Conservation (phyloP, 768 basidiomycete genomes). For the Mycena amicta region DNA sequence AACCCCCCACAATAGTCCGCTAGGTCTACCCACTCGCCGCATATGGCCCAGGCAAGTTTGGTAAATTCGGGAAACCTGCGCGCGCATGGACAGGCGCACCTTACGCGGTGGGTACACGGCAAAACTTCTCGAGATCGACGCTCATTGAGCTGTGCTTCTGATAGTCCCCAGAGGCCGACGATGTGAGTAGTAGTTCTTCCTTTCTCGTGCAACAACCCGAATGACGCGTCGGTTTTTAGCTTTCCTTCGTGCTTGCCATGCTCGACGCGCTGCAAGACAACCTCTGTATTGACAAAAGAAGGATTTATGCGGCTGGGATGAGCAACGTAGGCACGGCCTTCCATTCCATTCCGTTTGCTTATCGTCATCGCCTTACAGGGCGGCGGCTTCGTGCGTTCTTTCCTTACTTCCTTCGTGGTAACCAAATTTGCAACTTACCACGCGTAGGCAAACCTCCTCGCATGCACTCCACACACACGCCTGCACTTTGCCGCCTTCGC, state of each 20-base stretch:
- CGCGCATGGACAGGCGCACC: conserved; percentile 23
- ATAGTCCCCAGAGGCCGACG: conserved; percentile 17
- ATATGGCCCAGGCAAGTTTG: conserved; percentile 13
- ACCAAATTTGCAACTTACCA: neutral
- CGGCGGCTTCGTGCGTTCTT: conserved; percentile 20
- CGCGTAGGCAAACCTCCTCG: conserved; percentile 21
- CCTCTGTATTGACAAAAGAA: conserved; percentile 22
- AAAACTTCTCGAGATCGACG: too few species aligned
- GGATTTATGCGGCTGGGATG: conserved; percentile 24
- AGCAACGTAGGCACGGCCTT: conserved; percentile 18
- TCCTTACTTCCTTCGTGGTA: neutral
- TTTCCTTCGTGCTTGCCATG: conserved; percentile 15
- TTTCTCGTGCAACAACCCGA: neutral
- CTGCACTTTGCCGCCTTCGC: conserved; percentile 16
- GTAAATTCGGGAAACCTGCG: neutral
- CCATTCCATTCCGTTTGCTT: neutral
- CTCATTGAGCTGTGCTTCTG: neutral
- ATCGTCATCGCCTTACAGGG: conserved; percentile 8
- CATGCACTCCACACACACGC: conserved; percentile 16
- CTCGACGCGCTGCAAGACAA: conserved; percentile 13
- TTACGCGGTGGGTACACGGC: conserved; percentile 18
- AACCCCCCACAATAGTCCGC: neutral
- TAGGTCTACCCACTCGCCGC: conserved; percentile 21
- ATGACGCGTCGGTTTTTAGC: conserved; percentile 2
- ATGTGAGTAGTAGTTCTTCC: conserved; percentile 15